Evolutionary conservation across 805 yeast genomes (phyloP), one percentile per base, ranked within the genome.

Genomic region (Candida insectorum): DNA sequence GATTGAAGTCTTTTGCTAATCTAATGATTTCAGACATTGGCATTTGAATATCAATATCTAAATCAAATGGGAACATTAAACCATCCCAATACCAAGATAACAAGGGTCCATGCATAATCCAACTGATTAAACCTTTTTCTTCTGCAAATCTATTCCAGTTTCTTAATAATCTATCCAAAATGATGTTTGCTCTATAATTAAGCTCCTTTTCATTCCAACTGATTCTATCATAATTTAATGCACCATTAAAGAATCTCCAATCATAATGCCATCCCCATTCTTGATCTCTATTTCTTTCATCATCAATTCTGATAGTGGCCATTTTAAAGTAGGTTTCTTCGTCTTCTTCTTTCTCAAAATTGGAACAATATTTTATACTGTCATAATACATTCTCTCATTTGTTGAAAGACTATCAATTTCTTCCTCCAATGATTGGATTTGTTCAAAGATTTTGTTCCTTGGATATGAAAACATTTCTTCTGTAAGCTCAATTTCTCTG

Each of bases 171-270:
- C 57, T 43, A 27, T 52, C 53, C 25, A 51, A 43, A 18, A 52
- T 43, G 12, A 51, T 50, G 23, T 41, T 43, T 13, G 51, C 36
- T 20, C 54, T 31, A 13, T 41, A 39, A 32, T 34, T 37, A 28
- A 45, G 33, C 32, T 57, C 64, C 9, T 43, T 48, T 22, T 41
- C 45, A n/a, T 46, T 47, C 60, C 58, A 56, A 3, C 62, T 61
- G 0, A 31, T 33, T 31, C 49, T 51, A 26, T 73, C 47, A 33
- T 64, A 65, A 36, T 73, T 75, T 39, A 78, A 58, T 2, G 73
- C 65, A 11, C 79, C 81, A 41, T 69, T 69, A 58, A 75, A 79
- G 41, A 79, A 79, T 34, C 82, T 54, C 65, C 69, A 71, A 49
- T 79, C 85, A 43, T 75, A 74, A 48, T 79, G 84, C 51, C 69